These are phyloP conservation scores for Bromus sterilis DNA, from an alignment of 176 grass and related monocot species.

Conservation along the genomic window DNA sequence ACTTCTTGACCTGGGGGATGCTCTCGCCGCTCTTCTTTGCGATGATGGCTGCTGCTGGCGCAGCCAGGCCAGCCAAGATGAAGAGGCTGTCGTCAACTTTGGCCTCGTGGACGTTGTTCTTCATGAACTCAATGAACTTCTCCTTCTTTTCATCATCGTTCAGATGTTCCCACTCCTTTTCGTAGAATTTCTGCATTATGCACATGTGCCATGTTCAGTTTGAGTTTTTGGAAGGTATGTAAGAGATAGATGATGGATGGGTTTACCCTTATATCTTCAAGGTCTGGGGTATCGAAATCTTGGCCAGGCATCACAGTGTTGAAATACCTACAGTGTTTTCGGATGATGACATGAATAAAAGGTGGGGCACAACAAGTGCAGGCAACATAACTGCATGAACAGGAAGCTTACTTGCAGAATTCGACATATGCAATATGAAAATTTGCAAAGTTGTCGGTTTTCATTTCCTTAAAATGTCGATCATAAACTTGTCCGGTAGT, in stretches of 20 bases:
- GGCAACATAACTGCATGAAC: background rate
- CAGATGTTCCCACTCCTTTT: fast-evolving
- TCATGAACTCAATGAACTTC: background rate
- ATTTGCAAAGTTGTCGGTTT: background rate
- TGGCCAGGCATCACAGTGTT: conserved; percentile 66
- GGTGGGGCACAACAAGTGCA: background rate
- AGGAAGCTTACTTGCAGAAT: conserved; percentile 58
- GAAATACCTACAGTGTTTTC: conserved; percentile 35
- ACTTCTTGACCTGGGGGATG: conserved; percentile 41
- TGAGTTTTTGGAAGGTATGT: background rate
- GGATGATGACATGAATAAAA: background rate
- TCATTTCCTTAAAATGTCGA: conserved; percentile 9
- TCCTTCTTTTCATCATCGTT: background rate
- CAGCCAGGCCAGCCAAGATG: conserved; percentile 29
- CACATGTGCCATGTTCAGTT: background rate
- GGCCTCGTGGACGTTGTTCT: fast-evolving
- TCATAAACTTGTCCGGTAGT: conserved; percentile 39
- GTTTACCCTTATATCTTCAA: conserved; percentile 8
- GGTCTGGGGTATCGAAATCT: conserved; percentile 38
- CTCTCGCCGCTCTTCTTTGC: conserved; percentile 41
- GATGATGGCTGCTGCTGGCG: conserved; percentile 14
- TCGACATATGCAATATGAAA: conserved; percentile 54
- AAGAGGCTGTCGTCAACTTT: conserved; percentile 5
- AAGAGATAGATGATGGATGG: background rate
- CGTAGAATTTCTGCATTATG: conserved; percentile 12